Evolutionary conservation across 805 yeast species (phyloP).

Genomic region (Hanseniaspora taiwanica): DNA sequence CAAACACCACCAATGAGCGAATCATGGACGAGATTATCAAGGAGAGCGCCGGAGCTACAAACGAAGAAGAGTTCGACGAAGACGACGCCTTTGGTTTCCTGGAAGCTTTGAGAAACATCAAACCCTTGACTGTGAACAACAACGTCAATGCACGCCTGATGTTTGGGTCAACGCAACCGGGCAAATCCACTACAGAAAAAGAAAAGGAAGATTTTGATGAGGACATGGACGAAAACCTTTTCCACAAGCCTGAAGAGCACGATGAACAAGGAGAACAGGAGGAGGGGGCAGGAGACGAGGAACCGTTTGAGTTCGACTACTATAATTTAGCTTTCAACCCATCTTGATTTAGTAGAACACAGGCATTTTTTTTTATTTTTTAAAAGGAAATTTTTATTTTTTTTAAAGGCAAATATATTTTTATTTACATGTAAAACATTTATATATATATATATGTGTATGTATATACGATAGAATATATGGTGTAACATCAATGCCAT

Average conservation of each 20-base stretch:
- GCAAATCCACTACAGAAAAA: not conserved
- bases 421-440: too few relatives aligned
- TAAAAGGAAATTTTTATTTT: too few relatives aligned
- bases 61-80: conserved; percentile 26
- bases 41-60: not conserved
- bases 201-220: not conserved
- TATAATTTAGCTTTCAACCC: too few relatives aligned
- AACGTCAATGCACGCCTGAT: not conserved
- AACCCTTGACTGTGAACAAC: conserved; percentile 7
- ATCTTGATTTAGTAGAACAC: not conserved
- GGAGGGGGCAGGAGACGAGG: too few relatives aligned
- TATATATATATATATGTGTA: too few relatives aligned
- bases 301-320: too few relatives aligned
- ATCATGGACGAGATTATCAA: too few relatives aligned
- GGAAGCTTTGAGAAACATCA: conserved; percentile 50
- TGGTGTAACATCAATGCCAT: too few relatives aligned
- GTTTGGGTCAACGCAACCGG: not conserved
- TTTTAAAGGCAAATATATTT: too few relatives aligned
- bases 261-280: too few relatives aligned
- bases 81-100: conserved; percentile 61
- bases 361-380: too few relatives aligned
- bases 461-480: too few relatives aligned
- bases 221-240: not conserved
- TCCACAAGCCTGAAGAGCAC: not conserved
- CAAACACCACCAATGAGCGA: not conserved